Conservation (phyloP, 75 land plant species). For the Chamaecyparis obtusa region DNA sequence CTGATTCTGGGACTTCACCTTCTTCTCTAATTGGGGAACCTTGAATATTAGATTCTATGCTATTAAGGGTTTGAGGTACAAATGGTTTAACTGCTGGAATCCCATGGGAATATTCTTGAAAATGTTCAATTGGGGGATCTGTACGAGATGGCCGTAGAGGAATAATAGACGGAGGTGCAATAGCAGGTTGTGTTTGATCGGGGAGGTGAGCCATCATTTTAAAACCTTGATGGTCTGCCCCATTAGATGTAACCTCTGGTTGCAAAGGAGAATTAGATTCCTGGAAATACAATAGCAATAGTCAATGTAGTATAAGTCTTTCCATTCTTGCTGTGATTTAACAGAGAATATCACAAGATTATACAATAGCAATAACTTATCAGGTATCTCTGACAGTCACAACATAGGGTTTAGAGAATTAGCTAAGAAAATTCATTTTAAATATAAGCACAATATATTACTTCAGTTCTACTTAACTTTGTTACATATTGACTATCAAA, state of each 20-base stretch:
- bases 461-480: not conserved
- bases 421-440: not conserved
- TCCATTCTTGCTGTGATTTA: not conserved
- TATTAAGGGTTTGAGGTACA: not conserved
- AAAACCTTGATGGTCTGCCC: slow-evolving; percentile 5
- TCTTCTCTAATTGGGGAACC: slow-evolving; percentile 41
- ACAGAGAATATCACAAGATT: not conserved
- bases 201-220: not conserved
- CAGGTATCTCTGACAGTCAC: not conserved
- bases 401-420: not conserved
- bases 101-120: slow-evolving; percentile 13
- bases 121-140: slow-evolving; percentile 10
- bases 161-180: not conserved
- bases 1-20: slow-evolving; percentile 56
- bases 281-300: not conserved
- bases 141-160: not conserved
- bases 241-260: slow-evolving; percentile 6
- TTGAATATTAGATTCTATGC: slow-evolving; percentile 18
- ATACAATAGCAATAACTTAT: not conserved
- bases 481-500: not conserved
- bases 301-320: not conserved
- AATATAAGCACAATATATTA: not conserved
- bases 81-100: not conserved
- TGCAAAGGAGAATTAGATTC: slow-evolving; percentile 2
- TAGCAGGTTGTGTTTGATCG: slow-evolving; percentile 7